Conservation (phyloP, 1,139 yeast species). For the Geotrichum bryndzae region DNA sequence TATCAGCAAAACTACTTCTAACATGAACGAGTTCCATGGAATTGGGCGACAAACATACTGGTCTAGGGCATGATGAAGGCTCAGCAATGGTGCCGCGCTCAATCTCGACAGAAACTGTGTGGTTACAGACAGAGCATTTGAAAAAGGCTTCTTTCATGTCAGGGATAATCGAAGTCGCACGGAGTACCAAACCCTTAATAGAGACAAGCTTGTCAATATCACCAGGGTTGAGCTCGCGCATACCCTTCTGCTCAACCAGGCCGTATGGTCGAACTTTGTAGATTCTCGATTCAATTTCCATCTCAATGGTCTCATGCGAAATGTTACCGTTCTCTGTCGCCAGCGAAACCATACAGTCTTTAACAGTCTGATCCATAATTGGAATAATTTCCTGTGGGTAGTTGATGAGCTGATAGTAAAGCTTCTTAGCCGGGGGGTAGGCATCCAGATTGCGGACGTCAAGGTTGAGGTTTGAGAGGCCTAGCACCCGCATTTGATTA, state of each 20-base stretch:
- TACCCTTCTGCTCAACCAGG: conserved; percentile 57
- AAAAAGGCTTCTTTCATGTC: conserved; percentile 98
- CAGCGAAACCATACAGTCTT: conserved; percentile 80
- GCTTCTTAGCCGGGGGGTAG: conserved; percentile 66
- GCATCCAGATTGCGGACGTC: conserved; percentile 78
- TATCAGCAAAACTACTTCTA: conserved; percentile 87
- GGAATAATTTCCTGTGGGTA: conserved; percentile 97
- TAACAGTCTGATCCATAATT: conserved; percentile 92
- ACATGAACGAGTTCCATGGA: conserved; percentile 91
- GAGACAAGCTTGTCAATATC: conserved; percentile 92
- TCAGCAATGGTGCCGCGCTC: conserved; percentile 93
- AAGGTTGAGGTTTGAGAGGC: conserved; percentile 74
- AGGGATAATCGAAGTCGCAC: conserved; percentile 89
- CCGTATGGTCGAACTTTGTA: conserved; percentile 83
- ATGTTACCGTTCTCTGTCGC: conserved; percentile 32
- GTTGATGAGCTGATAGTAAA: conserved; percentile 77
- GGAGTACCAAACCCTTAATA: conserved; percentile 82
- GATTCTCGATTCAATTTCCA: conserved; percentile 69
- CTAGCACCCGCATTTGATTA: conserved; percentile 68
- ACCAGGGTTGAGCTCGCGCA: conserved; percentile 91
- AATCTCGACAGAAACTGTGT: conserved; percentile 83
- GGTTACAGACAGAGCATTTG: conserved; percentile 92
- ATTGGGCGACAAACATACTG: conserved; percentile 74
- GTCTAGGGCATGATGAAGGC: conserved; percentile 88
- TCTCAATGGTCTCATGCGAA: conserved; percentile 34